Base-by-base conservation (phyloP, 345 rosid genomes). In the Sisymbrium altissimum region DNA sequence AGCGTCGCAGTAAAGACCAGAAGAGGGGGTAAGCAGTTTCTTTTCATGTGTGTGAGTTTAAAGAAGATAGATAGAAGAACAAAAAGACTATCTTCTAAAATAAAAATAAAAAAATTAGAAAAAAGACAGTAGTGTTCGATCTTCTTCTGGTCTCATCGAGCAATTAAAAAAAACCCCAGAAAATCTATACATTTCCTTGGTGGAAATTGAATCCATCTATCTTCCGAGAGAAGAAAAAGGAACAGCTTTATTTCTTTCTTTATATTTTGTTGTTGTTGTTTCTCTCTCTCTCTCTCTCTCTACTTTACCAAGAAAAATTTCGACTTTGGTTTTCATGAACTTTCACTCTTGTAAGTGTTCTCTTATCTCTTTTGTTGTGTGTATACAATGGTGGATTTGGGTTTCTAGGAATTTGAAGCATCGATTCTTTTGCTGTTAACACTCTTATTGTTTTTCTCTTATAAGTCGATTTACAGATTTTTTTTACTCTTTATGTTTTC, bases 281-380 rank as follows among this genome's bases (percentile, higher is more conserved):
- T n/a, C n/a, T n/a, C n/a, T n/a, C n/a, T n/a, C n/a, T n/a, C n/a
- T n/a, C n/a, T 58, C 64, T 43, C 50, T 55, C 66, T 68, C 40
- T 33, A 11, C 50, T 45, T 30, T 25, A 36, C 36, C 64, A 18
- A 35, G n/a, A n/a, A 23, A 29, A 21, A 23, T 23, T 45, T 65
- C 18, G 27, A 44, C 32, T 58, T 55, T 46, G 66, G 60, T 58
- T 68, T n/a, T 67, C 73, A 66, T 62, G 56, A 46, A 78, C 77
- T 48, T 54, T 79, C 70, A 46, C 45, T 66, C 76, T 54, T 72
- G 88, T 83, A 74, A 74, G 64, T 63, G 56, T 53, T 70, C 29
- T 60, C 53, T 55, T 66, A 19, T 61, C 5, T 35, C 10, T 56
- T 14, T 60, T 8, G 12, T 49, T 64, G 68, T 60, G 68, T 60